Conservation (phyloP, 345 rosid species). For the Murraya koenigii region DNA sequence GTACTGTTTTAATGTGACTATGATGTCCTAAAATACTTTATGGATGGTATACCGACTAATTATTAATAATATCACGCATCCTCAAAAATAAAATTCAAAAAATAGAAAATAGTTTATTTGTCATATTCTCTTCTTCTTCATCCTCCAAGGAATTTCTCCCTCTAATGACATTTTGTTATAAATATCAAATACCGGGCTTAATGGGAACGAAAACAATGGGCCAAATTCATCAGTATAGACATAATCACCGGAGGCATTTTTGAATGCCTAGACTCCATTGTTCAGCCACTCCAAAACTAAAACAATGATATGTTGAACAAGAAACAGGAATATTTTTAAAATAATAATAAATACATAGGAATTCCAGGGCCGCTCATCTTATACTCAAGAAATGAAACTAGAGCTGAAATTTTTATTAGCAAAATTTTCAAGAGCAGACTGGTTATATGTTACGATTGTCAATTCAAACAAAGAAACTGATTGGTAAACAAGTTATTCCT, state of each 20-base stretch:
- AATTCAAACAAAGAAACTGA: not conserved
- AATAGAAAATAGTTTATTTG: too few relatives aligned
- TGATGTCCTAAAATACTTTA: too few relatives aligned
- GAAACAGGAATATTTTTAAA: not conserved
- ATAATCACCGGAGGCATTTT: not conserved
- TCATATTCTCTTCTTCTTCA: too few relatives aligned
- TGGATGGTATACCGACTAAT: too few relatives aligned
- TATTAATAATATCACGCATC: too few relatives aligned
- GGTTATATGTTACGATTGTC: not conserved
- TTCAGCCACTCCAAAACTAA: too few relatives aligned
- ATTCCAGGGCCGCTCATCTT: not conserved
- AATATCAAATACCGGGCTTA: not conserved
- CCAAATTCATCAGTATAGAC: not conserved
- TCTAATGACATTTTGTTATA: not conserved
- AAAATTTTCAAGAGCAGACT: not conserved
- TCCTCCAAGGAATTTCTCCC: too few relatives aligned
- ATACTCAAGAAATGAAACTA: not conserved
- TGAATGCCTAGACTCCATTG: too few relatives aligned
- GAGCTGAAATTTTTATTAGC: not conserved
- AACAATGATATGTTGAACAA: not conserved
- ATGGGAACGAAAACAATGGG: not conserved
- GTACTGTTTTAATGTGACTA: too few relatives aligned
- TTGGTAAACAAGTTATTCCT: not conserved
- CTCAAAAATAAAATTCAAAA: too few relatives aligned
- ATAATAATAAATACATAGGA: not conserved